Evolutionary conservation across 805 yeast genomes (phyloP).

Genomic region (Candida tibetensis): DNA sequence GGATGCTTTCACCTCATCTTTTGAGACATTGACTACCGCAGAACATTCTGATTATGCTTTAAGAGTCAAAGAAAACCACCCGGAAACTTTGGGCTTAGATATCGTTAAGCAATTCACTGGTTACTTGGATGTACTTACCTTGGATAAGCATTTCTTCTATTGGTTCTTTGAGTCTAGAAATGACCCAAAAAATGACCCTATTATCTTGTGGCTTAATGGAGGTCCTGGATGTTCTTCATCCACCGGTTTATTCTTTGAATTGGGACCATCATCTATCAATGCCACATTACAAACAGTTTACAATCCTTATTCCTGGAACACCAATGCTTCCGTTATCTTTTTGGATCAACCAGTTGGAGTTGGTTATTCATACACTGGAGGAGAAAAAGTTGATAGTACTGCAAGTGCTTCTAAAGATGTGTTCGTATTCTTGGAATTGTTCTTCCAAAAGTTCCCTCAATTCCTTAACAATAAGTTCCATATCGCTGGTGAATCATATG

Average conservation of each 20-base stretch:
- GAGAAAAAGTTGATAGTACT: slow-evolving; percentile 16
- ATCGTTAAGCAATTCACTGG: slow-evolving; percentile 39
- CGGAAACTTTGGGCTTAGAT: slow-evolving; percentile 37
- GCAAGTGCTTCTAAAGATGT: slow-evolving; percentile 20
- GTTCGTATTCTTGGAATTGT: slow-evolving; percentile 22
- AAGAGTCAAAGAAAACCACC: slow-evolving; percentile 31
- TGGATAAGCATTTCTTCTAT: slow-evolving; percentile 31
- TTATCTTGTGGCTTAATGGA: slow-evolving; percentile 32
- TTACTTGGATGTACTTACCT: slow-evolving; percentile 33
- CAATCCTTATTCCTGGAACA: slow-evolving; percentile 31
- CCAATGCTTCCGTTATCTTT: slow-evolving; percentile 27
- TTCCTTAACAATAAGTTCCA: slow-evolving; percentile 19
- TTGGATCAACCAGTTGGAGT: slow-evolving; percentile 28
- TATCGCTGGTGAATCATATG: slow-evolving; percentile 26
- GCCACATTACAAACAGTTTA: slow-evolving; percentile 20
- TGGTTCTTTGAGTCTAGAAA: slow-evolving; percentile 35
- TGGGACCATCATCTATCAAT: slow-evolving; percentile 28
- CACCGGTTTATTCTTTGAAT: slow-evolving; percentile 30
- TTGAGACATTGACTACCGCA: slow-evolving; percentile 9
- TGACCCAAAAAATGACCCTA: slow-evolving; percentile 31
- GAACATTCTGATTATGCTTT: slow-evolving; percentile 26
- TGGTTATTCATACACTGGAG: slow-evolving; percentile 22
- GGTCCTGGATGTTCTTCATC: slow-evolving; percentile 33
- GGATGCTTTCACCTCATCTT: neutral
- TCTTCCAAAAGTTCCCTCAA: slow-evolving; percentile 24